Conservation (phyloP, 2,329 filamentous ascomycete genomes). For the Pseudopithomyces chartarum region DNA sequence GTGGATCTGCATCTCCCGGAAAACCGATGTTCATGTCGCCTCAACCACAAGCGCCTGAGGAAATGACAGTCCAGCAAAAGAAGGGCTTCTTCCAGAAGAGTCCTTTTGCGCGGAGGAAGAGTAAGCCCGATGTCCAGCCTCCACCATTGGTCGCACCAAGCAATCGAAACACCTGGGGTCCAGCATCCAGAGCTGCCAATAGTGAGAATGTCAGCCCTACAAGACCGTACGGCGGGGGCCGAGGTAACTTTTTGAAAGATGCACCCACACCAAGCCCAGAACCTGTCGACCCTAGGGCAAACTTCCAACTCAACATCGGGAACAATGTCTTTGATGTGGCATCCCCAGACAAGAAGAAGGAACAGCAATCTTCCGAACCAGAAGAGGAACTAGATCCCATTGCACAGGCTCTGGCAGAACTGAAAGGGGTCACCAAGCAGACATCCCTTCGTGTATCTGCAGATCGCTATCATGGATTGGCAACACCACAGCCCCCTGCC, state of each 20-base stretch:
- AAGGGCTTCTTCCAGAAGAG: constrained; percentile 93
- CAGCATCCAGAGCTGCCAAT: constrained; percentile 44
- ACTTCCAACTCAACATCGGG: constrained; percentile 89
- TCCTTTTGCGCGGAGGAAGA: constrained; percentile 87
- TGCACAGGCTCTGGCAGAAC: constrained; percentile 85
- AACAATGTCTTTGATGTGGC: constrained; percentile 96
- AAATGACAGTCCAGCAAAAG: constrained; percentile 65
- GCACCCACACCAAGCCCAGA: constrained; percentile 61
- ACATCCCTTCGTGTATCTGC: constrained; percentile 85
- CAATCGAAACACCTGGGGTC: constrained; percentile 60
- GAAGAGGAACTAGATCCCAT: constrained; percentile 82
- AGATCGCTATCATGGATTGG: constrained; percentile 91
- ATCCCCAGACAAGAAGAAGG: constrained; percentile 66
- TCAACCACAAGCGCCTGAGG: constrained; percentile 34
- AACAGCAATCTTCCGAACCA: constrained; percentile 48
- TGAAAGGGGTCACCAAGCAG: constrained; percentile 86
- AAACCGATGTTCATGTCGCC: constrained; percentile 58
- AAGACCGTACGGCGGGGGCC: constrained; percentile 42
- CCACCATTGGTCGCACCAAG: constrained; percentile 45
- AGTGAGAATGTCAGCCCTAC: constrained; percentile 52
- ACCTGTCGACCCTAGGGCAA: constrained; percentile 89
- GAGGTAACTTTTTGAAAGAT: constrained; percentile 36
- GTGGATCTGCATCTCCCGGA: constrained; percentile 72
- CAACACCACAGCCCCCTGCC: constrained; percentile 70
- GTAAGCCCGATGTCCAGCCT: constrained; percentile 74